Evolutionary conservation across 768 basidiomycete species (phyloP), one percentile per base, ranked within the genome.

Genomic region (Peribolospora baueri): DNA sequence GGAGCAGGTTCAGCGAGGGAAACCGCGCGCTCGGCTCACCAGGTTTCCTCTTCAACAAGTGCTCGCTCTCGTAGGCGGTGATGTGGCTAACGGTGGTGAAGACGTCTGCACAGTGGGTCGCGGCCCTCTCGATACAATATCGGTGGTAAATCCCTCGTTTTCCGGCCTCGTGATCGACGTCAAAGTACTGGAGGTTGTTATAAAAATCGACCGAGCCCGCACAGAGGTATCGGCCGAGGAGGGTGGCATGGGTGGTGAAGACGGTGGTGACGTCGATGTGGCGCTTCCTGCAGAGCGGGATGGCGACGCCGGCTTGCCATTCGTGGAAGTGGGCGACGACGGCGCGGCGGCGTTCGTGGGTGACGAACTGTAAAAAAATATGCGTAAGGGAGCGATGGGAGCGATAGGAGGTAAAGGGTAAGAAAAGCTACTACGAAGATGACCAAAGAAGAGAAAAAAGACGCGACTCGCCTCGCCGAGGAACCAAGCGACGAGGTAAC

Each of bases 131-230:
- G 67, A 98, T 88, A 68, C 93, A 98, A 71, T 98, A 97, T 50
- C 81, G 69, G 67, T 98, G 93, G 69, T 98, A 98, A 66, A 98
- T 98, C 11, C 93, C 93, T 57, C 93, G 79, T 70, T 97, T 97
- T 46, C 93, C 93, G 0, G 93, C 93, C 69, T 98, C 93, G 65
- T 97, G 91, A 64, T 98, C 93, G 57, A 97, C 93, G 61, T 98
- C 93, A 67, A 98, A 98, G 73, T 97, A 95, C 67, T 91, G 86
- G 14, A 98, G 74, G 67, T 98, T 95, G 73, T 97, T 98, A 76
- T 98, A 98, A 64, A 98, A 98, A 63, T 98, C 93, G 64, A 95
- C 93, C 49, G 80, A 83, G 57, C 93, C 93, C 1, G 93, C 93
- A 63, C 93, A 98, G 61, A 98, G 81, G 68, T 98, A 98, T 52